Conservation (phyloP, 164 flowering plant species). For the Vitis rotundifolia region DNA sequence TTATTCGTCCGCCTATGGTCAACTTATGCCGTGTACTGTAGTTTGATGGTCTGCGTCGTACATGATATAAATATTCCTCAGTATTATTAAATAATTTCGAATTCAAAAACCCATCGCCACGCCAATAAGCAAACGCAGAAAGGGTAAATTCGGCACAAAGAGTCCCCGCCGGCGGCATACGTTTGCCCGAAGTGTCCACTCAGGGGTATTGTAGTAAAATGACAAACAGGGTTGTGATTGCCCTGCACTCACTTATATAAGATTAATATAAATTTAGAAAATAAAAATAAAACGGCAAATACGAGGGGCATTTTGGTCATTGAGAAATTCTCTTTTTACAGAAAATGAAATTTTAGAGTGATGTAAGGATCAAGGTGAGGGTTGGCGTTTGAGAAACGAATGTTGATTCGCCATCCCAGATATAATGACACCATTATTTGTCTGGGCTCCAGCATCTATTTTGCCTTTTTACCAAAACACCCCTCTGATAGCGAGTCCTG, state of each 20-base stretch:
- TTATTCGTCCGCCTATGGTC: too few species aligned
- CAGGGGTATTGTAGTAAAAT: conserved; percentile 12
- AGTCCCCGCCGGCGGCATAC: too few species aligned
- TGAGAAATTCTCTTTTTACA: neutral
- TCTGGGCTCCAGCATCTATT: conserved; percentile 11
- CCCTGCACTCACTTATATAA: too few species aligned
- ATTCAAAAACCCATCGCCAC: too few species aligned
- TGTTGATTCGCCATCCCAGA: conserved; percentile 26
- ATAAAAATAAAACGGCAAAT: too few species aligned
- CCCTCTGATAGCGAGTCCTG: neutral
- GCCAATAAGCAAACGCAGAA: too few species aligned
- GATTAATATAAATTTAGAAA: too few species aligned
- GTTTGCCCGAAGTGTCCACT: neutral
- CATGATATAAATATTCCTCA: too few species aligned
- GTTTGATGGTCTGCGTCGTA: too few species aligned
- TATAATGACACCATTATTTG: conserved; percentile 31
- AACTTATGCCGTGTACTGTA: too few species aligned
- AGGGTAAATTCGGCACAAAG: conserved; percentile 15
- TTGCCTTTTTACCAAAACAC: neutral
- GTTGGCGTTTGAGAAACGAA: conserved; percentile 22
- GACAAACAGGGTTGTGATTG: too few species aligned
- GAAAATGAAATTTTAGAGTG: conserved; percentile 23
- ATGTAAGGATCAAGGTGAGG: conserved; percentile 11
- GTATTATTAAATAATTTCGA: too few species aligned
- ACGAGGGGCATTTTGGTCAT: neutral